Base-by-base conservation (phyloP, 2,329 filamentous ascomycete genomes). In the Pestalotiopsis sp. region DNA sequence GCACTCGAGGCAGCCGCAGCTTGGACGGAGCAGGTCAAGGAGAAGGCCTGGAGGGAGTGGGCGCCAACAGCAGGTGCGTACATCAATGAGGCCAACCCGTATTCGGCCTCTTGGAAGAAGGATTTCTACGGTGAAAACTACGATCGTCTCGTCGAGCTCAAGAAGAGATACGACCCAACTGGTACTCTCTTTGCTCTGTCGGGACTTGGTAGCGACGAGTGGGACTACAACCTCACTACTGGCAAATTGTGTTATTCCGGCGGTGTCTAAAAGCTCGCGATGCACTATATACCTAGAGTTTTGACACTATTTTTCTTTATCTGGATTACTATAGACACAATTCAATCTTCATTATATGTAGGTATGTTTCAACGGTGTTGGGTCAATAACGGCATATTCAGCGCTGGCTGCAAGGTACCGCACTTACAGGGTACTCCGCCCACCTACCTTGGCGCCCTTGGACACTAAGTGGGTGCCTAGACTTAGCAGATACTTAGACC, bases 91-190 rank as follows among this genome's bases (percentile, higher is more conserved):
- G 57, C 57, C 4, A 59, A 59, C 23, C 57, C 57, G 11, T 59
- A 59, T 23, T 23, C 20, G 20, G 20, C 20, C 20, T 23, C 57
- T 0, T 59, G 17, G 7, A 27, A 40, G 13, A 2, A 63, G 4
- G 38, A 45, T 14, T 63, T 63, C 13, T 63, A 41, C 11, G 60
- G 60, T 3, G 60, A 63, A 17, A 63, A 63, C 17, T 63, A 63
- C 11, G 60, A 63, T 9, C 31, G 31, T 2, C 38, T 63, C 17
- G n/a, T 63, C 4, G 27, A 63, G 36, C 20, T 63, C 13, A 63
- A 63, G 60, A 31, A 38, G 27, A 63, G 25, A 27, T 63, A 63
- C 40, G 60, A 63, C 14, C 60, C 60, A 4, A 40, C 38, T 17
- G 27, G 23, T 12, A 25, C 20, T 41, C 38, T 63, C 36, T 63